phyloP scores from a whole-genome alignment of 257 asterid species.

The Nicotiana noctiflora region DNA sequence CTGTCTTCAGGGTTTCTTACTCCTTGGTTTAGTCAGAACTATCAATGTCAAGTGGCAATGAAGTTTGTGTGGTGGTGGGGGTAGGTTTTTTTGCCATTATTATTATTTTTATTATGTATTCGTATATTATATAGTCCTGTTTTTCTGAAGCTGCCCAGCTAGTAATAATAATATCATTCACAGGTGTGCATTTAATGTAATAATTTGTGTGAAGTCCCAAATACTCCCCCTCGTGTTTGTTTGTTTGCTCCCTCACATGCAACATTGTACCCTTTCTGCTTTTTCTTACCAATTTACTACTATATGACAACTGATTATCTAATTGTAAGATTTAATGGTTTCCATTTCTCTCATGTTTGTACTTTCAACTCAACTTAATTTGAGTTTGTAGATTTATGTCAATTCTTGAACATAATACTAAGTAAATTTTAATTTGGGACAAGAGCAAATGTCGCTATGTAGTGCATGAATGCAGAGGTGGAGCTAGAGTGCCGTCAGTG shows the following conservation, averaged over 20 bases:
- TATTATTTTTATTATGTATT: neutral
- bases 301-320: slow-evolving; percentile 2
- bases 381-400: neutral
- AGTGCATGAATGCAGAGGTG: too few relatives aligned
- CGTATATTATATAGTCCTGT: neutral
- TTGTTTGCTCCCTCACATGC: slow-evolving; percentile 25
- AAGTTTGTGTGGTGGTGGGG: slow-evolving; percentile 5
- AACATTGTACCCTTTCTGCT: slow-evolving; percentile 19
- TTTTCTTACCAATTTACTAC: slow-evolving; percentile 4
- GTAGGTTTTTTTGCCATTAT: neutral
- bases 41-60: slow-evolving; percentile 18
- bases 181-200: slow-evolving; percentile 5
- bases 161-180: neutral
- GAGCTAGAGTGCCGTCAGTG: too few relatives aligned
- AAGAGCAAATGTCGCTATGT: too few relatives aligned
- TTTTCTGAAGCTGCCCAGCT: slow-evolving; percentile 6
- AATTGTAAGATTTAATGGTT: slow-evolving; percentile 18
- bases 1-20: neutral
- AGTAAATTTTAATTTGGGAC: too few relatives aligned
- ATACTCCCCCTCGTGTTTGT: neutral
- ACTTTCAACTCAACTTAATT: neutral
- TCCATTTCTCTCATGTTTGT: neutral
- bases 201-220: neutral
- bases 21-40: slow-evolving; percentile 25
- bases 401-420: too few relatives aligned